Base-by-base conservation (phyloP, 257 asterid species). In the Galeopsis tetrahit region DNA sequence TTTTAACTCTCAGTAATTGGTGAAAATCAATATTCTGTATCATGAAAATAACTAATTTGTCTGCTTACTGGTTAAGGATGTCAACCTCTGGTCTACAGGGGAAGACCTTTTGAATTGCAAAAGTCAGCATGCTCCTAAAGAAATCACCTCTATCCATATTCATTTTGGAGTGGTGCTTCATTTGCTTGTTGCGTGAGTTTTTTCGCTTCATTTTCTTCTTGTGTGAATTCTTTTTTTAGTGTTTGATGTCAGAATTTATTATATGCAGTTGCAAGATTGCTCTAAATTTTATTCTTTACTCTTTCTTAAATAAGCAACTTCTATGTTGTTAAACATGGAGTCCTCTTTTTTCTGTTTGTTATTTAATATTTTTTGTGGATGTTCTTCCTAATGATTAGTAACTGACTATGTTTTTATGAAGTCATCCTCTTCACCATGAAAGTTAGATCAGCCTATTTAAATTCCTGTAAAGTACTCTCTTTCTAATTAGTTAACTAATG, bases 111-210 rank as follows among this genome's bases (percentile, higher is more conserved):
- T 58, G 64, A n/a, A n/a, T 49, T 39, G 71, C 60, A 69, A 63
- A 70, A 63, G 58, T 58, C 74, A 68, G 65, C 60, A 35, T 36
- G 43, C 69, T 74, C 63, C 53, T 71, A 6, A 39, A 46, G 38
- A 51, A 43, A 36, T 78, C 31, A 15, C 68, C 68, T 75, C 8
- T 21, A 61, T 71, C 78, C 52, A 76, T 82, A 75, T 75, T 73
- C 60, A 6, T 62, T 55, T 42, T 40, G 60, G 71, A 57, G 57
- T 66, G 76, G 52, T 64, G 69, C 73, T 67, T 63, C 33, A 13
- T 61, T 70, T 75, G 74, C 72, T 74, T 77, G 58, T 64, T 71
- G 77, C 58, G 55, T 57, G 60, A 43, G 13, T 11, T 8, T 79
- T 21, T 21, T 21, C 28, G 69, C 73, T 67, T 63, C 33, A 13